Evolutionary conservation across 148 eudicot species (phyloP), one percentile per base, ranked within the genome.

Genomic region (Vaccinium darrowii): DNA sequence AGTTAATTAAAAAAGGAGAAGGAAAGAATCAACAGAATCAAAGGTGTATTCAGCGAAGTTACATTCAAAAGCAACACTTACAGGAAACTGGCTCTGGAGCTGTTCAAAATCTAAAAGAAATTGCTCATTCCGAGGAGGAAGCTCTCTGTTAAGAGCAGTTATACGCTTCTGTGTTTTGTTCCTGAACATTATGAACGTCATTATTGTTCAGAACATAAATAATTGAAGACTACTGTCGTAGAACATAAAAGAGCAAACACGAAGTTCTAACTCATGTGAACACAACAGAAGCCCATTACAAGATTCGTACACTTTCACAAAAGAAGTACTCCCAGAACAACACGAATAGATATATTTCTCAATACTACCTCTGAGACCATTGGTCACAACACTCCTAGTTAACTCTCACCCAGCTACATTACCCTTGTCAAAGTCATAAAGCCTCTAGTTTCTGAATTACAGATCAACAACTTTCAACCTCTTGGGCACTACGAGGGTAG

Each of bases 101-200:
- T 92, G 94, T 85, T 92, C 96, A 88, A 97, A 97, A 86, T 97
- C 99, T 74, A 90, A 85, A 87, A 97, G 90, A 85, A 97, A 97
- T 81, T 95, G 98, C 86, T 94, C 98, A 86, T 97, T 95, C 50
- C 91, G 93, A 69, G 98, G 98, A 76, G 99, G 98, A 83, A 94
- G 93, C 74, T 92, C 96, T 90, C 95, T 91, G 83, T 93, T 95
- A 75, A 92, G 84, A 87, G 98, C 98, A 77, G 91, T 93, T 73
- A 97, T 88, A 84, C 98, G 94, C 92, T 95, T 97, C 89, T 94
- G 98, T 58, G 98, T 84, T 91, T 95, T 97, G 92, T 97, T 95
- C 92, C 99, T 97, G 91, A 84, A 86, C 62, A 91, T 82, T 69
- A 86, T 67, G 71, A 58, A 25, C 74, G 82, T 25, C 80, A 53